A percentile compares a stretch with the other conserved stretches of the same genome.
Conservation (phyloP, 2,329 filamentous ascomycete genomes). For the Penicillium sp. region DNA sequence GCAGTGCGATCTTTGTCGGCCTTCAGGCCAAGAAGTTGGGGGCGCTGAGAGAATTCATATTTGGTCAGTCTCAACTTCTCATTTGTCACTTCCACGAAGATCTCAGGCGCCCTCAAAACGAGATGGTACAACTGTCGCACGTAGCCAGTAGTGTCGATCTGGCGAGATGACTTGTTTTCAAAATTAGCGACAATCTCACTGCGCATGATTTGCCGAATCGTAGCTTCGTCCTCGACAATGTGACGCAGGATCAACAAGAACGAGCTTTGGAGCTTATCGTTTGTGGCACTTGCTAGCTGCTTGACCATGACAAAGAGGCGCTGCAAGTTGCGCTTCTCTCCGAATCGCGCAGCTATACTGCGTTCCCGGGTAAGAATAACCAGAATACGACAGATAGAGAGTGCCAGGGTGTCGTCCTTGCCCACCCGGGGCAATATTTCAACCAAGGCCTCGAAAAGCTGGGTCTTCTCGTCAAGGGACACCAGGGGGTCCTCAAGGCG, state of each 20-base stretch:
- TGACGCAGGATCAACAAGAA: conserved; percentile 88
- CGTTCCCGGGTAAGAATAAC: conserved; percentile 84
- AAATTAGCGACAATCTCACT: conserved; percentile 82
- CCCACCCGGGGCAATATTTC: conserved; percentile 81
- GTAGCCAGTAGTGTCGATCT: conserved; percentile 69
- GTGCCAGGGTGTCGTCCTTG: conserved; percentile 80
- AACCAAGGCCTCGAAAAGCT: conserved; percentile 74
- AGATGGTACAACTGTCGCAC: conserved; percentile 75
- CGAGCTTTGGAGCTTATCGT: conserved; percentile 69
- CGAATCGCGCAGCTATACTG: conserved; percentile 70
- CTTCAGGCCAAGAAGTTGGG: conserved; percentile 56
- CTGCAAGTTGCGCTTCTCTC: conserved; percentile 85
- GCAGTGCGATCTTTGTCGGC: conserved; percentile 39
- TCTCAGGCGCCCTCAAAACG: conserved; percentile 74
- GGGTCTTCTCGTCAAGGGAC: conserved; percentile 63
- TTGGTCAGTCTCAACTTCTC: conserved; percentile 75
- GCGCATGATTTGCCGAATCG: conserved; percentile 85
- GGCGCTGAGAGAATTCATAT: conserved; percentile 57
- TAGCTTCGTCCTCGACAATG: conserved; percentile 90
- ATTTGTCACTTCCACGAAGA: conserved; percentile 85
- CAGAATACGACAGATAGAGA: conserved; percentile 78
- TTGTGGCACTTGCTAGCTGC: conserved; percentile 77
- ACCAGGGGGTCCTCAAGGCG: conserved; percentile 63
- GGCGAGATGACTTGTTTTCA: conserved; percentile 56
- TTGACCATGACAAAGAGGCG: conserved; percentile 93